Evolutionary conservation across 2,329 filamentous ascomycete species (phyloP).

Genomic region (Diplocarpon mali): DNA sequence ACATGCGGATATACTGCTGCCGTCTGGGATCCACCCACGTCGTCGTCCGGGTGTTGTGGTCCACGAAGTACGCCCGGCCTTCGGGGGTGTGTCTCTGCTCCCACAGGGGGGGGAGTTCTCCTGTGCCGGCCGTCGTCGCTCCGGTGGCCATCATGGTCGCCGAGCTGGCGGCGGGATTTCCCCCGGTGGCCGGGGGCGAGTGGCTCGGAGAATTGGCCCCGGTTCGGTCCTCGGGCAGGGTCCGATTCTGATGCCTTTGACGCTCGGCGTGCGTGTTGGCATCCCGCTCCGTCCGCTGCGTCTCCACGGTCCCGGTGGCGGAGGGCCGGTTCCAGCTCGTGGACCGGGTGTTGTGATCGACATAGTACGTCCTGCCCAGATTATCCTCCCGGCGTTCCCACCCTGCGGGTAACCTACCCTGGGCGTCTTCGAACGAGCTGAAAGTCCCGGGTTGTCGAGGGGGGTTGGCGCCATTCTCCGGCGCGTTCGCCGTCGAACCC

Average conservation of each 20-base stretch:
- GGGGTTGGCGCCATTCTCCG: conserved; percentile 14
- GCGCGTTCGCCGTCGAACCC: conserved; percentile 17
- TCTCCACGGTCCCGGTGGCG: conserved; percentile 62
- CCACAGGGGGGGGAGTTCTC: conserved; percentile 91
- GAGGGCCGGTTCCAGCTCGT: conserved; percentile 94
- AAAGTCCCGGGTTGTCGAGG: conserved; percentile 39
- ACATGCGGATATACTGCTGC: conserved; percentile 98
- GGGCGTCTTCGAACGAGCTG: conserved; percentile 93
- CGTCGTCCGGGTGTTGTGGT: conserved; percentile 95
- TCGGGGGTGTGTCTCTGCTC: conserved; percentile 94
- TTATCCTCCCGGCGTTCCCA: conserved; percentile 97
- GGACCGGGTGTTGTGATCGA: conserved; percentile 92
- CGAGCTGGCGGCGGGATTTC: conserved; percentile 36
- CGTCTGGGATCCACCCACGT: conserved; percentile 97
- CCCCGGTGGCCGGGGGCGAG: conserved; percentile 31
- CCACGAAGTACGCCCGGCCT: conserved; percentile 91
- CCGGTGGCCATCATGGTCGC: conserved; percentile 90
- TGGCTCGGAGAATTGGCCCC: conserved; percentile 84
- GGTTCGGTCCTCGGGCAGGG: conserved; percentile 88
- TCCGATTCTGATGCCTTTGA: conserved; percentile 87
- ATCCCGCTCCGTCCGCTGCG: conserved; percentile 70
- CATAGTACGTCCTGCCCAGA: conserved; percentile 90
- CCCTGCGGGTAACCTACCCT: conserved; percentile 80
- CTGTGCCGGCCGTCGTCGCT: conserved; percentile 85
- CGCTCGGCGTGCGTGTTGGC: conserved; percentile 89